These are phyloP conservation scores for Kappamyces sp. DNA, from an alignment of 192 early-diverging fungal species.

Conservation along the genomic window DNA sequence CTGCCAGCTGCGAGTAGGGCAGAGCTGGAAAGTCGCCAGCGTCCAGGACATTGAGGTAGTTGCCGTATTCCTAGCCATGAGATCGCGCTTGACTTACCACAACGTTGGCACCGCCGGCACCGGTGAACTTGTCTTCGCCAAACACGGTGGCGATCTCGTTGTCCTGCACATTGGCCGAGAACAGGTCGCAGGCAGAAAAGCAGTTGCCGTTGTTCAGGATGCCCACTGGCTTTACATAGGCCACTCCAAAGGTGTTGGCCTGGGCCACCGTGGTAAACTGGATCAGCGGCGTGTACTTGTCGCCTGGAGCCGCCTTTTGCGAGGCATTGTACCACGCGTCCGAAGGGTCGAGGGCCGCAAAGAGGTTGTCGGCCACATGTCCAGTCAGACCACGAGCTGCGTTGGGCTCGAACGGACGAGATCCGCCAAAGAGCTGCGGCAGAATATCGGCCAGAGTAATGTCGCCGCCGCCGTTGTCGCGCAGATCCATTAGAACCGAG, in stretches of 20 bases:
- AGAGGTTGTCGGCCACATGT: slow-evolving; percentile 12
- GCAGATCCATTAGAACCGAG: slow-evolving; percentile 15
- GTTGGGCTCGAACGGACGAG: not conserved
- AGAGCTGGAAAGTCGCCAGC: not conserved
- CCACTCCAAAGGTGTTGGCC: slow-evolving; percentile 13
- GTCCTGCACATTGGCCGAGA: slow-evolving; percentile 23
- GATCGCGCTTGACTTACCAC: not conserved
- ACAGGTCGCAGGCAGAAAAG: slow-evolving; percentile 25
- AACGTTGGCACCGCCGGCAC: slow-evolving; percentile 11
- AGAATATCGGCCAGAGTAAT: slow-evolving; percentile 14
- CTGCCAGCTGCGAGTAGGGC: not conserved
- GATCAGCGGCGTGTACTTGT: slow-evolving; percentile 15
- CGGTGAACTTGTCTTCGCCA: not conserved
- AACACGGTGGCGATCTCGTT: slow-evolving; percentile 5
- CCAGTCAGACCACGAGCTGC: slow-evolving; percentile 15
- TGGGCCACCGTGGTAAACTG: not conserved
- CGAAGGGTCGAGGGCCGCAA: not conserved
- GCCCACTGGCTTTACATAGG: slow-evolving; percentile 22
- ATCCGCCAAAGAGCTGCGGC: slow-evolving; percentile 21
- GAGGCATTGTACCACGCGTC: slow-evolving; percentile 14
- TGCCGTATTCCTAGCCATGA: too few species aligned
- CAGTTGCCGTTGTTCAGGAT: slow-evolving; percentile 18
- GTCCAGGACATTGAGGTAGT: not conserved
- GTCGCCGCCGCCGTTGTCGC: slow-evolving; percentile 19
- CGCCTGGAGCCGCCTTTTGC: not conserved